A percentile compares a stretch with the other conserved stretches of the same genome.
phyloP scores from a whole-genome alignment of 2,329 filamentous ascomycete species.

The Aspergillus calidoustus region DNA sequence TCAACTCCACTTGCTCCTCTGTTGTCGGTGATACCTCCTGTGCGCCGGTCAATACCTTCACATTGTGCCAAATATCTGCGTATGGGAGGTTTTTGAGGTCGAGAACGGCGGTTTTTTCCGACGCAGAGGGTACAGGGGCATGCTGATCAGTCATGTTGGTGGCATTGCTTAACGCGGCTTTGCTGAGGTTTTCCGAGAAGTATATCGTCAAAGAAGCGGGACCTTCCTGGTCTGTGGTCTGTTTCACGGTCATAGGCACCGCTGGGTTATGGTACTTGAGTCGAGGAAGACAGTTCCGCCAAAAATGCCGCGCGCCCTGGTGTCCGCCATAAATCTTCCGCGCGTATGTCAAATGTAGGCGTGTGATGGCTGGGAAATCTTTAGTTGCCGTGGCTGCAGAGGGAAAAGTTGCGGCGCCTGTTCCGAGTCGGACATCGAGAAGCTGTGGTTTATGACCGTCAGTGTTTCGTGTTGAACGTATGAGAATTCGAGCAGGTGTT shows the following conservation, averaged over 20 bases:
- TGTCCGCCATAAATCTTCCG: slow-evolving; percentile 47
- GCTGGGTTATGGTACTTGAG: slow-evolving; percentile 94
- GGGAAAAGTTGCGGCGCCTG: slow-evolving; percentile 81
- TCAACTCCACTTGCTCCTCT: slow-evolving; percentile 42
- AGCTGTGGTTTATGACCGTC: slow-evolving; percentile 57
- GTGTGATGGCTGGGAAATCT: slow-evolving; percentile 45
- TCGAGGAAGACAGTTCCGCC: slow-evolving; percentile 77
- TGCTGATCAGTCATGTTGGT: slow-evolving; percentile 35
- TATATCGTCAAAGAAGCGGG: slow-evolving; percentile 48
- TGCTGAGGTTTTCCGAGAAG: slow-evolving; percentile 41
- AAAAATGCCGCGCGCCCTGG: slow-evolving; percentile 75
- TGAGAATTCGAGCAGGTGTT: not conserved
- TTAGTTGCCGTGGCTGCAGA: slow-evolving; percentile 33
- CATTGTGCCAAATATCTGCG: slow-evolving; percentile 48
- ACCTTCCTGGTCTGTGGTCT: slow-evolving; percentile 59
- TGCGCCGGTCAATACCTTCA: slow-evolving; percentile 48
- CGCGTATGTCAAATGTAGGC: slow-evolving; percentile 51
- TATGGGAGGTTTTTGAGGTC: slow-evolving; percentile 46
- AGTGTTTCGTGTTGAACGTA: not conserved
- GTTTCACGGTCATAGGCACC: slow-evolving; percentile 80
- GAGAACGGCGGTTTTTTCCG: slow-evolving; percentile 41
- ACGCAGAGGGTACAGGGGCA: slow-evolving; percentile 37
- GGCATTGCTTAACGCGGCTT: slow-evolving; percentile 32
- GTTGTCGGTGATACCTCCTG: slow-evolving; percentile 38
- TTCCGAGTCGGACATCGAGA: slow-evolving; percentile 75